Conservation (phyloP, 2,329 filamentous ascomycete genomes). For the Trichophyton verrucosum region DNA sequence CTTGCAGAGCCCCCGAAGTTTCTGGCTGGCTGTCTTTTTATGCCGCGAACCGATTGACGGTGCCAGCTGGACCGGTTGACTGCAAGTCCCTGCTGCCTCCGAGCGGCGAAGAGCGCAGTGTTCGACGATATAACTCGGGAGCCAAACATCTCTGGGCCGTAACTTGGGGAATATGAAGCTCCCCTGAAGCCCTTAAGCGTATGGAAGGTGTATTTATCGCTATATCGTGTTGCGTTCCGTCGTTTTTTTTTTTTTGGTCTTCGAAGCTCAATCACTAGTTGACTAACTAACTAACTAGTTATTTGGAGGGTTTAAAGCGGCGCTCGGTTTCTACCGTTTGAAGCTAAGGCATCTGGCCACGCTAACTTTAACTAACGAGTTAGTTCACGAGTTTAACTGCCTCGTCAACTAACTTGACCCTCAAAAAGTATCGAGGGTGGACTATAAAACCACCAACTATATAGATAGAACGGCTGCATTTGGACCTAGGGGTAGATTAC, state of each 20-base stretch:
- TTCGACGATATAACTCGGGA: slow-evolving; percentile 8
- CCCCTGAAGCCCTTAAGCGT: neutral
- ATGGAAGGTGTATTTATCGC: neutral
- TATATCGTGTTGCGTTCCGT: too few species aligned
- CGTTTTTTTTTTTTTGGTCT: neutral
- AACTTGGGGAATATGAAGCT: neutral
- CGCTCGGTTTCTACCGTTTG: neutral
- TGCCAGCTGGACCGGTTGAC: neutral
- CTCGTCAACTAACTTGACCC: too few species aligned
- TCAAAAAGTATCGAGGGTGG: too few species aligned
- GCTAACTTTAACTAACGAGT: neutral
- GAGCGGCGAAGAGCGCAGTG: slow-evolving; percentile 4
- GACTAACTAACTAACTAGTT: neutral
- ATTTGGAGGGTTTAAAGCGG: neutral
- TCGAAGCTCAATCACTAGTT: too few species aligned
- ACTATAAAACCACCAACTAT: neutral
- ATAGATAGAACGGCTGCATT: neutral
- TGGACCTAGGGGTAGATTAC: neutral
- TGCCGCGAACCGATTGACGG: neutral
- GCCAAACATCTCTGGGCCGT: slow-evolving; percentile 7
- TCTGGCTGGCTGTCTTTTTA: neutral
- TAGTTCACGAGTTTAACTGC: too few species aligned
- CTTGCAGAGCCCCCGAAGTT: slow-evolving; percentile 4
- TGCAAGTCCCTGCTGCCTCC: neutral
- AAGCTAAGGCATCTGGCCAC: neutral